phyloP scores from a whole-genome alignment of 495 filamentous ascomycete species.

The Aspergillus ellipticus region DNA sequence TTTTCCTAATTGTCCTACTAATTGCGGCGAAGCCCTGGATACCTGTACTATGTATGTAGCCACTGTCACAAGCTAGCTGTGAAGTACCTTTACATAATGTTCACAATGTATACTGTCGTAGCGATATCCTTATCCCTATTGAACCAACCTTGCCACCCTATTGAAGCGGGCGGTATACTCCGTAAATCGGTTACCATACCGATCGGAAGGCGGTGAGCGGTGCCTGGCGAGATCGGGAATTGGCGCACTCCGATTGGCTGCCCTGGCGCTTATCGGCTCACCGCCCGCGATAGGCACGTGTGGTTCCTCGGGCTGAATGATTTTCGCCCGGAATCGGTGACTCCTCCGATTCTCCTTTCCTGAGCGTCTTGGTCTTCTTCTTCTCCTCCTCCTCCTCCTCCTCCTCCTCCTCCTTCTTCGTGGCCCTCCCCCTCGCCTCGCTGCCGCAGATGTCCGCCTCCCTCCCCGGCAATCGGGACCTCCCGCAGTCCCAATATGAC shows the following conservation, averaged over 20 bases:
- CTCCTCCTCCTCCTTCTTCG: conserved; percentile 7
- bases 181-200: neutral
- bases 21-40: conserved; percentile 20
- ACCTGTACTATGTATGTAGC: conserved; percentile 30
- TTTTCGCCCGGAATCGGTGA: conserved; percentile 21
- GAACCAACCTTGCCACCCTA: too few relatives aligned
- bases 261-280: conserved; percentile 35
- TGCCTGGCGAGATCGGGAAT: conserved; percentile 7
- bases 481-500: conserved; percentile 88
- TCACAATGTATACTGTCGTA: too few relatives aligned
- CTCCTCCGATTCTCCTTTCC: conserved; percentile 5
- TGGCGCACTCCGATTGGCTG: conserved; percentile 22
- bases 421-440: conserved; percentile 6
- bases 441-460: conserved; percentile 75
- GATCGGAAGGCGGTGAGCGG: conserved; percentile 1
- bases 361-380: neutral
- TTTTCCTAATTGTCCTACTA: conserved; percentile 25
- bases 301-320: conserved; percentile 13
- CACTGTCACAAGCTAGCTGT: conserved; percentile 4
- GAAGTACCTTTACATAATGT: too few relatives aligned
- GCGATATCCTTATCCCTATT: too few relatives aligned
- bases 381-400: conserved; percentile 6
- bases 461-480: conserved; percentile 77
- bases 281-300: conserved; percentile 33
- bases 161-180: too few relatives aligned